These are phyloP conservation scores for Trichoderma gracile DNA, from an alignment of 2,329 filamentous ascomycete genomes.

Conservation along the genomic window DNA sequence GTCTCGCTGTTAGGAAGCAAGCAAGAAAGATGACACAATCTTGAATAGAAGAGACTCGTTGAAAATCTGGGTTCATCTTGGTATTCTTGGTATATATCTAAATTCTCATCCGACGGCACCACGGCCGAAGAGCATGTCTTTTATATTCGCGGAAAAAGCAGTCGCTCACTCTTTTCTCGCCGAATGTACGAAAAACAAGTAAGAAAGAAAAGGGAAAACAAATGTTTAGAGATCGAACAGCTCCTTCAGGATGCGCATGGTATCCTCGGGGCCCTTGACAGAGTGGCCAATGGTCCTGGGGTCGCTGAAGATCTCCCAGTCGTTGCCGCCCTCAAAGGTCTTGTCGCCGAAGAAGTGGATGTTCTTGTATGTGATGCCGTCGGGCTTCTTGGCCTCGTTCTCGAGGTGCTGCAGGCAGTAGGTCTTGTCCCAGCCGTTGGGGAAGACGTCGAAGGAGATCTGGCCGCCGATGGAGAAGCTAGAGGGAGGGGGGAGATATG, in stretches of 20 bases:
- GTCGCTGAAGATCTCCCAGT: constrained; percentile 91
- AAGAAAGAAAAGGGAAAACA: not conserved
- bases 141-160: not conserved
- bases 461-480: constrained; percentile 94
- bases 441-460: constrained; percentile 98
- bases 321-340: constrained; percentile 86
- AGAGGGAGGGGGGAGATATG: not conserved
- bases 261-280: constrained; percentile 80
- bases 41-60: not conserved
- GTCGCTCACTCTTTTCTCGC: not conserved
- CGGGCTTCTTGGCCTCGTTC: constrained; percentile 69
- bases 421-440: constrained; percentile 96
- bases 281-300: constrained; percentile 79
- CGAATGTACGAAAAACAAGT: not conserved
- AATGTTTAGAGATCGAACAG: constrained; percentile 64
- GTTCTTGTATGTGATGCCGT: constrained; percentile 75
- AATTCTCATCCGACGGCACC: not conserved
- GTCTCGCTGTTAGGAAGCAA: not conserved
- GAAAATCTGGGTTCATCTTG: constrained; percentile 1
- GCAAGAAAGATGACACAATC: not conserved
- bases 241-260: constrained; percentile 75
- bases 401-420: constrained; percentile 91
- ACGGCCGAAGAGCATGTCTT: not conserved
- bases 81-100: constrained; percentile 20
- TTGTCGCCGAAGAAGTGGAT: constrained; percentile 99